These are phyloP conservation scores for Acanthamoeba lugdunensis DNA, from an alignment of 208 protist genomes.

Conservation along the genomic window DNA sequence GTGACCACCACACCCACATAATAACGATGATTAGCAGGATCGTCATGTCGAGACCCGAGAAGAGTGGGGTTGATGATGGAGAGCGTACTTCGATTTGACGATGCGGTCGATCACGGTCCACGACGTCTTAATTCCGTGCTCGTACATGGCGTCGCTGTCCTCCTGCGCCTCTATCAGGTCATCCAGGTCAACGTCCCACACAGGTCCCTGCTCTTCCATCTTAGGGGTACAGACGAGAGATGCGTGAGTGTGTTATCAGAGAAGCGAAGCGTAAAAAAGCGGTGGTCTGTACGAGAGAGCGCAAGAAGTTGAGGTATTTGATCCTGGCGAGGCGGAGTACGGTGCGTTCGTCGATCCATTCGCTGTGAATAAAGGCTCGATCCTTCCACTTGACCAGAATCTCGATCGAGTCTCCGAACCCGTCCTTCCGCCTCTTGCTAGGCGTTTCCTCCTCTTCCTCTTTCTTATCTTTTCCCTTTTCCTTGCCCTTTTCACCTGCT, in stretches of 20 bases:
- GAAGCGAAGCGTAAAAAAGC: neutral
- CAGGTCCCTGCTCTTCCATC: neutral
- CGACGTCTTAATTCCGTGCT: conserved; percentile 24
- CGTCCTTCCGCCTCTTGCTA: conserved; percentile 27
- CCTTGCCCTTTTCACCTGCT: neutral
- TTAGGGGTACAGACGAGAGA: neutral
- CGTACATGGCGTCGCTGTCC: conserved; percentile 51
- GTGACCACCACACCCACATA: neutral
- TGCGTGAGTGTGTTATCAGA: neutral
- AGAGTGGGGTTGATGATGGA: neutral
- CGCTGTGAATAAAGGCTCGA: conserved; percentile 27
- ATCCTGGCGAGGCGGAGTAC: conserved; percentile 5
- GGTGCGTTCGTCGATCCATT: conserved; percentile 62
- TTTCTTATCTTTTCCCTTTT: conserved; percentile 19
- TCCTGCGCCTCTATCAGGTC: conserved; percentile 37
- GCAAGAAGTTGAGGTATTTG: conserved; percentile 52
- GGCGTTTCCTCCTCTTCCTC: neutral
- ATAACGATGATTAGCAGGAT: no score
- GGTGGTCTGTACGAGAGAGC: neutral
- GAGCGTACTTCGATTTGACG: conserved; percentile 29
- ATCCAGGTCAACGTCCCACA: neutral
- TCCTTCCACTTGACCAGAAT: conserved; percentile 76
- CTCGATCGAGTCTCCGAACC: conserved; percentile 58
- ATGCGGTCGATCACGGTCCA: conserved; percentile 67
- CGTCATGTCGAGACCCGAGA: neutral